Evolutionary conservation across 305 asterid genomes (phyloP).

Genomic region (Euphrasia arctica): DNA sequence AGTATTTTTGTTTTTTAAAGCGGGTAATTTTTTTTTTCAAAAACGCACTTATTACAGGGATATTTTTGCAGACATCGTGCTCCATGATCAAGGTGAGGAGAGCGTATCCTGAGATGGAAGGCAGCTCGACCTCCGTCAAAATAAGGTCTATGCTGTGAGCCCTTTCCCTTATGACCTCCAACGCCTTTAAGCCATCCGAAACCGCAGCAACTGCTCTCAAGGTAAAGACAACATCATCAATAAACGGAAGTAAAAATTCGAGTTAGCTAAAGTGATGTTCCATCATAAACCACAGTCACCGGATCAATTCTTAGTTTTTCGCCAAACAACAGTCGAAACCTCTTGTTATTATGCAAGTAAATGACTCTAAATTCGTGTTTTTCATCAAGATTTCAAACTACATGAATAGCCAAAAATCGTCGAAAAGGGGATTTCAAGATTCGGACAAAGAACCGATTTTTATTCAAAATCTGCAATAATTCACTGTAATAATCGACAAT

Average conservation of each 20-base stretch:
- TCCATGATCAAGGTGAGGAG: conserved; percentile 74
- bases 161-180: conserved; percentile 63
- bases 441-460: not conserved
- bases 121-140: conserved; percentile 79
- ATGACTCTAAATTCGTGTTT: conserved; percentile 6
- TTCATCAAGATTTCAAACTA: conserved; percentile 8
- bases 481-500: not conserved
- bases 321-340: not conserved
- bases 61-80: conserved; percentile 70
- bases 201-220: conserved; percentile 64
- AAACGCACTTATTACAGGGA: conserved; percentile 83
- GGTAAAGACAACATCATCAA: not conserved
- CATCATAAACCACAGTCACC: not conserved
- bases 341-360: not conserved
- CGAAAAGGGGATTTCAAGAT: not conserved
- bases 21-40: not conserved
- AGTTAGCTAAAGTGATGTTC: not conserved
- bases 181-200: conserved; percentile 78
- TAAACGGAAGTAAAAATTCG: not conserved
- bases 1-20: too few species aligned
- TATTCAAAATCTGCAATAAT: not conserved
- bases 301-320: not conserved
- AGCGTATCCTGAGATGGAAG: conserved; percentile 73
- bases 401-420: not conserved
- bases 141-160: conserved; percentile 64